These are phyloP conservation scores for Misopates orontium DNA, from an alignment of 257 asterid genomes.

Conservation along the genomic window DNA sequence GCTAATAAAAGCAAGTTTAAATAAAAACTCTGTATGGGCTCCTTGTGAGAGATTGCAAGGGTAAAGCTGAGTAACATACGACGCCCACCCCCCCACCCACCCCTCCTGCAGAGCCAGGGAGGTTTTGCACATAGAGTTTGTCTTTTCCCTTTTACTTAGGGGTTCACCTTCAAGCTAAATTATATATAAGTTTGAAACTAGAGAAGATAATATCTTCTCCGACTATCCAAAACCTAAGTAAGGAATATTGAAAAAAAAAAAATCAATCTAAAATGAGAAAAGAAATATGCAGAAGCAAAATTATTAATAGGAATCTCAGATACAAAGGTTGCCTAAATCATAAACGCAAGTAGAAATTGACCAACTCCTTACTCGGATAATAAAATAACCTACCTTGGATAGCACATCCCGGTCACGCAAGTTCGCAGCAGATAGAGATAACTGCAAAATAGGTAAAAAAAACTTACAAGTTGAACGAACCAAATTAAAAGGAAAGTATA, in stretches of 20 bases:
- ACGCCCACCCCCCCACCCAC: too few relatives aligned
- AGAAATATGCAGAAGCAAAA: slow-evolving; percentile 1
- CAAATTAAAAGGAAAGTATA: slow-evolving; percentile 10
- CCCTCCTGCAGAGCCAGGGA: too few relatives aligned
- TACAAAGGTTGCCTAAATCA: slow-evolving; percentile 9
- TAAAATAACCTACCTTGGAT: slow-evolving; percentile 78
- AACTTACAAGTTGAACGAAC: slow-evolving; percentile 23
- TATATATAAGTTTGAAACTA: slow-evolving; percentile 5
- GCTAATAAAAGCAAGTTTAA: slow-evolving; percentile 17
- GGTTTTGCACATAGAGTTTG: too few relatives aligned
- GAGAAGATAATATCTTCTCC: slow-evolving; percentile 6
- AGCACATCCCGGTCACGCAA: slow-evolving; percentile 87
- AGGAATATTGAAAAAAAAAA: slow-evolving; percentile 9
- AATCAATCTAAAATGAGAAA: slow-evolving; percentile 10
- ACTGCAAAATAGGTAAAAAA: slow-evolving; percentile 52
- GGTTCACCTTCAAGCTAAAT: slow-evolving; percentile 1
- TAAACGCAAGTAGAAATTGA: neutral
- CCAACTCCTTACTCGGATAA: slow-evolving; percentile 5
- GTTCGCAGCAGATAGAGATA: slow-evolving; percentile 82
- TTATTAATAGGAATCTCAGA: neutral
- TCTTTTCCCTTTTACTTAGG: too few relatives aligned
- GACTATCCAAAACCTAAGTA: slow-evolving; percentile 20
- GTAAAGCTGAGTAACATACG: too few relatives aligned
- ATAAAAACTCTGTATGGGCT: slow-evolving; percentile 7
- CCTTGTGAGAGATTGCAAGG: slow-evolving; percentile 8